phyloP scores from a whole-genome alignment of 2,329 filamentous ascomycete genomes.

The Tolypocladium paradoxum region DNA sequence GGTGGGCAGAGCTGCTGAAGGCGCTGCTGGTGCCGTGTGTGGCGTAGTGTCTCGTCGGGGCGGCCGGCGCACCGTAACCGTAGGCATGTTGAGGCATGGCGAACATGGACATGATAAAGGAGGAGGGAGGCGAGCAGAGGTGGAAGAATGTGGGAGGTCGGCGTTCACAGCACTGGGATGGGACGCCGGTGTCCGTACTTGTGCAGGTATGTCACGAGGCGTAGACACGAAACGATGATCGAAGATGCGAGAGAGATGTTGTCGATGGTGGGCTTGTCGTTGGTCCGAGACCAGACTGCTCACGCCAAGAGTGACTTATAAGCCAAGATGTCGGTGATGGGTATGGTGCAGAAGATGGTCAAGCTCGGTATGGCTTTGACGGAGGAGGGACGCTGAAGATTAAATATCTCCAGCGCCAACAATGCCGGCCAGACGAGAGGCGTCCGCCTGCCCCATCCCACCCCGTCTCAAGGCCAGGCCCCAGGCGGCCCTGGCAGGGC shows the following conservation, averaged over 20 bases:
- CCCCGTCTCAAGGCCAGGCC: slow-evolving; percentile 1
- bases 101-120: slow-evolving; percentile 23
- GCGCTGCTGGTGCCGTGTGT: slow-evolving; percentile 80
- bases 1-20: slow-evolving; percentile 87
- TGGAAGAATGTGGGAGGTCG: not conserved
- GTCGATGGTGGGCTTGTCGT: not conserved
- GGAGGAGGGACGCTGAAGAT: slow-evolving; percentile 14
- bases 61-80: slow-evolving; percentile 16
- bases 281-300: not conserved
- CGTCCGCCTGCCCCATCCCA: not conserved
- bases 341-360: not conserved
- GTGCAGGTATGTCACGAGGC: not conserved
- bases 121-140: slow-evolving; percentile 1
- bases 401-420: slow-evolving; percentile 17
- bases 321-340: not conserved
- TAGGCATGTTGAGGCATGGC: slow-evolving; percentile 23
- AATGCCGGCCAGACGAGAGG: slow-evolving; percentile 1
- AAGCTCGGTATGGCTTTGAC: slow-evolving; percentile 8
- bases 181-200: not conserved
- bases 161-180: not conserved
- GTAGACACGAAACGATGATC: not conserved
- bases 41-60: slow-evolving; percentile 53
- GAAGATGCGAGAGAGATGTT: not conserved
- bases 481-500: slow-evolving; percentile 3
- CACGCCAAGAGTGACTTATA: not conserved